Percentiles rank a stretch among this genome's conserved stretches.
These are phyloP conservation scores for Nyssa sinensis DNA, from an alignment of 148 eudicot species.

Conservation along the genomic window DNA sequence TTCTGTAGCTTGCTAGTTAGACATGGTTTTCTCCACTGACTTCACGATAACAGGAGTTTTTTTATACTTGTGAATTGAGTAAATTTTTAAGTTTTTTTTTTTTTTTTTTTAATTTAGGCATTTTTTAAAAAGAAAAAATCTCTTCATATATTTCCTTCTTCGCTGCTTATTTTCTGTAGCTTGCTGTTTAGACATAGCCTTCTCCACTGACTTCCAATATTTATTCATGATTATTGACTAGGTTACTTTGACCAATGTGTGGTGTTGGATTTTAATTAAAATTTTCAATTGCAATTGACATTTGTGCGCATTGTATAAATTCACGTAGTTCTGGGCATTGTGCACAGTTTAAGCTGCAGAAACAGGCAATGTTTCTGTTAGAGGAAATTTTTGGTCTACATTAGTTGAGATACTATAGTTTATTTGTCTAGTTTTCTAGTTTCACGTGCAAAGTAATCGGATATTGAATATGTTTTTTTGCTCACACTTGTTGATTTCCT, in stretches of 20 bases:
- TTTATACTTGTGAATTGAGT: too few species aligned
- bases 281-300: background rate
- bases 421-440: background rate
- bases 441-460: background rate
- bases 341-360: conserved; percentile 3
- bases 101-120: too few species aligned
- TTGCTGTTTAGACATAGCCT: background rate
- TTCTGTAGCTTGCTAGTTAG: too few species aligned
- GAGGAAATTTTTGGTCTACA: conserved; percentile 2
- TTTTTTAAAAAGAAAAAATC: too few species aligned
- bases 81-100: too few species aligned
- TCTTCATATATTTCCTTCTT: background rate
- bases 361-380: background rate
- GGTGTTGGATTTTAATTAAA: background rate
- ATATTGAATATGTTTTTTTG: background rate
- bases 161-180: background rate
- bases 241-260: background rate
- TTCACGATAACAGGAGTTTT: too few species aligned
- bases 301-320: background rate
- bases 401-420: conserved; percentile 3
- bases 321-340: background rate
- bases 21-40: too few species aligned
- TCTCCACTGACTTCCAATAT: conserved; percentile 1
- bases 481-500: background rate
- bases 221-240: background rate